phyloP scores from a whole-genome alignment of 768 basidiomycete species.

The Suillus subaureus region DNA sequence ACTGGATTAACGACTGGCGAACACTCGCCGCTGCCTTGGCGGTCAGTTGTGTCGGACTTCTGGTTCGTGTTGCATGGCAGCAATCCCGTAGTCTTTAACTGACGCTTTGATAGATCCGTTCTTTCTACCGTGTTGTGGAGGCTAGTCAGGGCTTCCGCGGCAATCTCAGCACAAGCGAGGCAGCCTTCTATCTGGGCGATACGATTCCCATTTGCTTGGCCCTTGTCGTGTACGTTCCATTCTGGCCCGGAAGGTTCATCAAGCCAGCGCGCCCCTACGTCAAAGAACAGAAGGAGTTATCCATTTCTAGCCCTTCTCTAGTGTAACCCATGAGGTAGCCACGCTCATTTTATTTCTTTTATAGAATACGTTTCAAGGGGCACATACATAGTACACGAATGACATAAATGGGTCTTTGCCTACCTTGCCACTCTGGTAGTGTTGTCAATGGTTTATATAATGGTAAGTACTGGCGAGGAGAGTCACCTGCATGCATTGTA shows the following conservation, averaged over 20 bases:
- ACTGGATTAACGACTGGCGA: slow-evolving; percentile 62
- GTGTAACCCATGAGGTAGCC: neutral
- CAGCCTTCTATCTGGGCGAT: slow-evolving; percentile 68
- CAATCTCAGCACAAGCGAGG: slow-evolving; percentile 57
- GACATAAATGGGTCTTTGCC: neutral
- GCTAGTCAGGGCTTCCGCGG: slow-evolving; percentile 68
- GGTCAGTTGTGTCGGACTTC: slow-evolving; percentile 64
- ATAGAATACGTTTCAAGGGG: neutral
- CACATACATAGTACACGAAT: neutral
- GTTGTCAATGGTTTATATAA: neutral
- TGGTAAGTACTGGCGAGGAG: neutral
- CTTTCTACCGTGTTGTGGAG: slow-evolving; percentile 62
- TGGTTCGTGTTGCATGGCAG: slow-evolving; percentile 43
- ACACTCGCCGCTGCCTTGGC: slow-evolving; percentile 49
- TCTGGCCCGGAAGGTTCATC: slow-evolving; percentile 70
- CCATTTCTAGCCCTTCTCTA: neutral
- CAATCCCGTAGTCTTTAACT: no score
- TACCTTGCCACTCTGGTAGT: neutral
- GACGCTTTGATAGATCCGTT: slow-evolving; percentile 53
- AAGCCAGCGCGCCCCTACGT: neutral
- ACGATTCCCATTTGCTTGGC: slow-evolving; percentile 67
- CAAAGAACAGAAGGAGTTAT: neutral
- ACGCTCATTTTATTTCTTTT: neutral
- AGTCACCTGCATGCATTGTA: neutral
- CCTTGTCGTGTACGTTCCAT: slow-evolving; percentile 52